Base-by-base conservation (phyloP, 805 yeast genomes). In the Saccharomycopsis olivae region DNA sequence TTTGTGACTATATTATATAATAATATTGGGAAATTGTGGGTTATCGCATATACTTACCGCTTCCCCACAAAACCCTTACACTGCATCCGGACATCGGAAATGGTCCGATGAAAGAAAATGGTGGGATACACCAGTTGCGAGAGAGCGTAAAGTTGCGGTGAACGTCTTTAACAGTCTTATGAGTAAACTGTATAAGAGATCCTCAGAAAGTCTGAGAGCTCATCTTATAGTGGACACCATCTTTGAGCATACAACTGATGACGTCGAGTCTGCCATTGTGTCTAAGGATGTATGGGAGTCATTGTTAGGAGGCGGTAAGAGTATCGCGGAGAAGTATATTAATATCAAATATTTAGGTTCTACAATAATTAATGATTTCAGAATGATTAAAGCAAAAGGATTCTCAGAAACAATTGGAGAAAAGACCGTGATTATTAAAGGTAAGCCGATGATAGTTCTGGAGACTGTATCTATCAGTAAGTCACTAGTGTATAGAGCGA, bases 281-380 rank as follows among this genome's bases (percentile, higher is more conserved):
- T 23, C 27, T 23, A 6, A 23, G 11, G 27, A 23, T 23, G 27
- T 23, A 23, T 11, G 11, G 10, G 6, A 8, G 6, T 8, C 27
- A 23, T 11, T 23, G 11, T 23, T 23, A 8, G 10, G 10, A 8
- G 27, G 11, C 11, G 6, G 11, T 11, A 23, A 8, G 10, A 23
- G 11, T 23, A 8, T 23, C 11, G 27, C 25, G 25, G 10, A 28
- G n/a, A 30, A 17, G 16, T 46, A 37, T 27, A 29, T 43, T 10
- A 35, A 47, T 6, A 35, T 43, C 9, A 43, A 38, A 14, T 28
- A 31, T 20, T 21, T 40, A n/a, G 47, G 44, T 1, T 20, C 34
- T 19, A 11, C 33, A 5, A 15, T 23, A 3, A 15, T 36, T 3
- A 17, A 10, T 9, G 31, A 35, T 20, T 44, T 35, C 18, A 15